These are phyloP conservation scores for Tetrahymena elliotti DNA, from an alignment of 73 alveolate genomes.

Conservation along the genomic window DNA sequence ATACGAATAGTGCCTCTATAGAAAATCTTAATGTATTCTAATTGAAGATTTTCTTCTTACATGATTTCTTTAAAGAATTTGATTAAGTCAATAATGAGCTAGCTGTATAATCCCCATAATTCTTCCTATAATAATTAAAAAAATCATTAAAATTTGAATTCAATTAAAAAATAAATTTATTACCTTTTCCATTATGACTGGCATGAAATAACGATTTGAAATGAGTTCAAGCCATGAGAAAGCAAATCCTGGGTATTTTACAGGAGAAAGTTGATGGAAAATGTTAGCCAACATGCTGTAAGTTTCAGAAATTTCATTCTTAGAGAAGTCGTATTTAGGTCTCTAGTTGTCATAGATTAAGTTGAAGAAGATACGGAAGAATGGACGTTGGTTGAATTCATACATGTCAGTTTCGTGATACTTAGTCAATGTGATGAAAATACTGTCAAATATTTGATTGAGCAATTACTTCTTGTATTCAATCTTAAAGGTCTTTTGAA, in stretches of 20 bases:
- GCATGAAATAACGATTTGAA: slow-evolving; percentile 73
- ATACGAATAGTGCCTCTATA: slow-evolving; percentile 64
- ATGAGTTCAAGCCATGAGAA: slow-evolving; percentile 95
- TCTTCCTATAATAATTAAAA: neutral
- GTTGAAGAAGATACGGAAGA: slow-evolving; percentile 71
- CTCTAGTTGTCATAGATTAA: slow-evolving; percentile 48
- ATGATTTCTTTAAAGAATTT: neutral
- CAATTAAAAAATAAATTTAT: neutral
- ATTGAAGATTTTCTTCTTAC: neutral
- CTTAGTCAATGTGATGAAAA: slow-evolving; percentile 61
- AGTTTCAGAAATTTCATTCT: slow-evolving; percentile 17
- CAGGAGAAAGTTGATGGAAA: slow-evolving; percentile 77
- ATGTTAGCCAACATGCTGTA: slow-evolving; percentile 66
- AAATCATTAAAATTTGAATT: neutral
- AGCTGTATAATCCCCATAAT: neutral
- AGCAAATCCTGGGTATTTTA: slow-evolving; percentile 87
- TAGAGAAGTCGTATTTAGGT: slow-evolving; percentile 33
- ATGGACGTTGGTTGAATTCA: slow-evolving; percentile 82
- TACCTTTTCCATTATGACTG: neutral
- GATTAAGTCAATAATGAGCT: neutral
- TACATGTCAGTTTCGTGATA: slow-evolving; percentile 61
- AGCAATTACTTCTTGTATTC: slow-evolving; percentile 64
- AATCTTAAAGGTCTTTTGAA: slow-evolving; percentile 24
- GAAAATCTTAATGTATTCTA: slow-evolving; percentile 18
- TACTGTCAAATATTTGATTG: slow-evolving; percentile 63